Conservation (phyloP, 768 basidiomycete species). For the Boletellus ananas region DNA sequence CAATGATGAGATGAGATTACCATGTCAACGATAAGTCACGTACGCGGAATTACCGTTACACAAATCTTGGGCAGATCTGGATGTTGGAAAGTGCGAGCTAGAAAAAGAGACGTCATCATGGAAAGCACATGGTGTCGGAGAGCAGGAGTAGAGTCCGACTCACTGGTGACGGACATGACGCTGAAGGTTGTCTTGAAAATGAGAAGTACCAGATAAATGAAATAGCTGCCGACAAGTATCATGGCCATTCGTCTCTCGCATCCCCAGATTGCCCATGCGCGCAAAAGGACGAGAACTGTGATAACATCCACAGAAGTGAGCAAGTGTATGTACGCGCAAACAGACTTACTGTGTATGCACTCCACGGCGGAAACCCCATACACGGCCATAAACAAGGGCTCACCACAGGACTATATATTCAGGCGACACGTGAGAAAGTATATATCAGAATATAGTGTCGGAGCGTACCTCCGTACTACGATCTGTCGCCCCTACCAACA, state of each 20-base stretch:
- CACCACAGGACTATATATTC: slow-evolving; percentile 4
- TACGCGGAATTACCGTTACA: not conserved
- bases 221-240: slow-evolving; percentile 7
- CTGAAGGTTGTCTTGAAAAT: no score
- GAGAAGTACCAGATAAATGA: slow-evolving; percentile 5
- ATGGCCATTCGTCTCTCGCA: not conserved
- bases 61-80: no score
- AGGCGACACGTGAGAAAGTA: no score
- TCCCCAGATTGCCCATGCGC: slow-evolving; percentile 21
- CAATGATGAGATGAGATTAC: not conserved
- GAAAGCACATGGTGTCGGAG: no score
- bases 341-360: slow-evolving; percentile 14
- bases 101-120: no score
- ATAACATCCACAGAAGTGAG: not conserved
- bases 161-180: not conserved
- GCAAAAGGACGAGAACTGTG: slow-evolving; percentile 15
- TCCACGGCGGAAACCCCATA: slow-evolving; percentile 5
- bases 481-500: slow-evolving; percentile 1
- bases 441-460: no score
- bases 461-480: not conserved
- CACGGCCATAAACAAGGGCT: not conserved
- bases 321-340: no score
- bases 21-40: not conserved
- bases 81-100: no score
- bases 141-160: no score